These are phyloP conservation scores for Flaveria sonorensis DNA, from an alignment of 129 eudicot species.

Conservation along the genomic window DNA sequence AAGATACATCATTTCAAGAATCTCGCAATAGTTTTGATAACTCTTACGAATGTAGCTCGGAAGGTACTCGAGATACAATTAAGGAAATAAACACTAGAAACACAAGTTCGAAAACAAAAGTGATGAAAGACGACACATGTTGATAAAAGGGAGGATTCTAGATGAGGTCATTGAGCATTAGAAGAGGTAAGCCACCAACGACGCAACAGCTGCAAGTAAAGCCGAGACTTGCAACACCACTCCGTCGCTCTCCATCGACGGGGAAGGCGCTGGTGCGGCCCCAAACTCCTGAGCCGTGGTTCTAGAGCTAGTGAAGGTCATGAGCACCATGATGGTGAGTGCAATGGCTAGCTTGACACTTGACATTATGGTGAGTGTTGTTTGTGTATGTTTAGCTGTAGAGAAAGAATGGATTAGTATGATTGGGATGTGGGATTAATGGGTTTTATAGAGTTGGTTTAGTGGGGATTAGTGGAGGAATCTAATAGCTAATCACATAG, in stretches of 20 bases:
- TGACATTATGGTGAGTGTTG: conserved; percentile 31
- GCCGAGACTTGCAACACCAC: conserved; percentile 34
- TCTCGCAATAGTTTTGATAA: too few relatives aligned
- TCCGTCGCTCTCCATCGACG: conserved; percentile 45
- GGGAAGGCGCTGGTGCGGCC: conserved; percentile 46
- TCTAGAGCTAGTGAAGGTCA: conserved; percentile 29
- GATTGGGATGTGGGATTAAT: conserved; percentile 19
- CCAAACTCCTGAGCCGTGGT: conserved; percentile 33
- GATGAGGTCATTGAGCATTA: background rate
- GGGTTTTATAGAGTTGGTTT: conserved; percentile 28
- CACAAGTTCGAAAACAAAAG: background rate
- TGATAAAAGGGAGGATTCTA: background rate
- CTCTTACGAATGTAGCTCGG: too few relatives aligned
- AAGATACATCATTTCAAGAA: too few relatives aligned
- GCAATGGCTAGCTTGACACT: conserved; percentile 38
- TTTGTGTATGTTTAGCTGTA: background rate
- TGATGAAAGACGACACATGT: background rate
- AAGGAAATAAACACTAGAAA: background rate
- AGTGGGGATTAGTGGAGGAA: conserved; percentile 31
- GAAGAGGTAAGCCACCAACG: conserved; percentile 34
- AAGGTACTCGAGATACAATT: background rate
- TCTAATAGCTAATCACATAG: conserved; percentile 35
- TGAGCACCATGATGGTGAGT: conserved; percentile 30
- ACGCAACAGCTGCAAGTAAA: conserved; percentile 30
- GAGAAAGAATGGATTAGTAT: background rate